A percentile compares a stretch with the other conserved stretches of the same genome.
Conservation (phyloP, 2,329 filamentous ascomycete genomes). For the Bisporella sp. region DNA sequence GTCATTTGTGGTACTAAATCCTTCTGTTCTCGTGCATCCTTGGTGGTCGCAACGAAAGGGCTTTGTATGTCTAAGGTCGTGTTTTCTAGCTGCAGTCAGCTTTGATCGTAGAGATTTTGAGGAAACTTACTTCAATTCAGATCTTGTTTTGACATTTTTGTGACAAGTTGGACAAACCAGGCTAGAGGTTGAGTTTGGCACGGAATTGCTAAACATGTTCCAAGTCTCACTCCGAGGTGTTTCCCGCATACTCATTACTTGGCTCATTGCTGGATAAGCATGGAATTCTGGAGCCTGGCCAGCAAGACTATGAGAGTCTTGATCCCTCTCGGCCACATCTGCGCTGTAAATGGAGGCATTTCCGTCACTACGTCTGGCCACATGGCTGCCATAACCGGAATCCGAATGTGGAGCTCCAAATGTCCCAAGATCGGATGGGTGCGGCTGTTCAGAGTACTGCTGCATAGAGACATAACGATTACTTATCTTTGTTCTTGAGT, state of each 20-base stretch:
- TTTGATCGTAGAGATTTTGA: no score
- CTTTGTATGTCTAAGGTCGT: constrained; percentile 62
- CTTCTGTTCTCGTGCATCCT: constrained; percentile 51
- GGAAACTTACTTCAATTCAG: constrained; percentile 45
- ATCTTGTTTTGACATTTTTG: constrained; percentile 40
- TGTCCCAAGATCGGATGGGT: constrained; percentile 20
- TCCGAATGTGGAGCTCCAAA: constrained; percentile 24
- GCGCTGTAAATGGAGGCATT: constrained; percentile 25
- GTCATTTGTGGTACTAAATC: constrained; percentile 77
- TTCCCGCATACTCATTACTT: constrained; percentile 6
- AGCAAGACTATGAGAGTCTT: constrained; percentile 22
- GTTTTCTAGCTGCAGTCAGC: constrained; percentile 52
- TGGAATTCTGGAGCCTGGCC: constrained; percentile 19
- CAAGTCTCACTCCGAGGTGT: constrained; percentile 12
- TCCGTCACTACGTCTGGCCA: constrained; percentile 23
- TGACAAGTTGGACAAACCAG: constrained; percentile 35
- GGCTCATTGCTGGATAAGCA: no score
- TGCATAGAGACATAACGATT: constrained; percentile 14
- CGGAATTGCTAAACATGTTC: constrained; percentile 6
- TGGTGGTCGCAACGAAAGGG: constrained; percentile 53
- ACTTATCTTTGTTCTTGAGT: constrained; percentile 15
- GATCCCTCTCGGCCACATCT: constrained; percentile 23
- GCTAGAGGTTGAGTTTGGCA: constrained; percentile 6
- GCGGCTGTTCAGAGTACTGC: constrained; percentile 25
- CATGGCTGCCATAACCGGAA: constrained; percentile 27